Conservation (phyloP, 495 filamentous ascomycete species). For the Aspergillus saccharolyticus region DNA sequence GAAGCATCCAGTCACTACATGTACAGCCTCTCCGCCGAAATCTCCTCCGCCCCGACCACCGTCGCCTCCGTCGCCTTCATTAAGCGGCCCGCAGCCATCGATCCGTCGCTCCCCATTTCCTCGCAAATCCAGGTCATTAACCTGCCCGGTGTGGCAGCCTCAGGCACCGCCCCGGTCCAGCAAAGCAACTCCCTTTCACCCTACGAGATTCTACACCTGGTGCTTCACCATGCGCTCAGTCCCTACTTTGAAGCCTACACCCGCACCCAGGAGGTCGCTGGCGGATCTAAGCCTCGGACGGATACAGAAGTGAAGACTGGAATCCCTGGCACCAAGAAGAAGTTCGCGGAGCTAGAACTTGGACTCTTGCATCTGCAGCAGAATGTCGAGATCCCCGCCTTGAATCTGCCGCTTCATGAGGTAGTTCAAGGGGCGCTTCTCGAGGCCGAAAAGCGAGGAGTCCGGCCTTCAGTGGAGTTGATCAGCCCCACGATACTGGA, state of each 20-base stretch:
- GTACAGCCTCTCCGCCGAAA: slow-evolving; percentile 75
- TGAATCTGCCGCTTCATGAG: slow-evolving; percentile 79
- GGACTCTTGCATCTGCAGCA: slow-evolving; percentile 88
- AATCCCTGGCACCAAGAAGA: slow-evolving; percentile 94
- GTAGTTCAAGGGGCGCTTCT: slow-evolving; percentile 79
- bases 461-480: slow-evolving; percentile 66
- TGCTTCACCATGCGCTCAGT: slow-evolving; percentile 80
- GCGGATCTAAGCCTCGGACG: slow-evolving; percentile 59
- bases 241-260: slow-evolving; percentile 96
- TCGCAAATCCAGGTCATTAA: slow-evolving; percentile 89
- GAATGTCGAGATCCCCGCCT: slow-evolving; percentile 93
- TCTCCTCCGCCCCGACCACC: slow-evolving; percentile 72
- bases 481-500: slow-evolving; percentile 67
- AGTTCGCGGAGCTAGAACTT: slow-evolving; percentile 86
- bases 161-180: slow-evolving; percentile 57
- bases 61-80: slow-evolving; percentile 81
- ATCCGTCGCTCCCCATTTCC: slow-evolving; percentile 68
- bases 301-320: slow-evolving; percentile 89
- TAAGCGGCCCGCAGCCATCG: slow-evolving; percentile 82
- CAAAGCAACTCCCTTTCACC: slow-evolving; percentile 72
- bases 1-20: slow-evolving; percentile 47
- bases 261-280: slow-evolving; percentile 67
- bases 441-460: slow-evolving; percentile 57
- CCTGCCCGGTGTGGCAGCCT: slow-evolving; percentile 69
- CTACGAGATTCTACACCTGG: slow-evolving; percentile 81